Evolutionary conservation across 345 rosid species (phyloP).

Genomic region (Heritiera fomes): DNA sequence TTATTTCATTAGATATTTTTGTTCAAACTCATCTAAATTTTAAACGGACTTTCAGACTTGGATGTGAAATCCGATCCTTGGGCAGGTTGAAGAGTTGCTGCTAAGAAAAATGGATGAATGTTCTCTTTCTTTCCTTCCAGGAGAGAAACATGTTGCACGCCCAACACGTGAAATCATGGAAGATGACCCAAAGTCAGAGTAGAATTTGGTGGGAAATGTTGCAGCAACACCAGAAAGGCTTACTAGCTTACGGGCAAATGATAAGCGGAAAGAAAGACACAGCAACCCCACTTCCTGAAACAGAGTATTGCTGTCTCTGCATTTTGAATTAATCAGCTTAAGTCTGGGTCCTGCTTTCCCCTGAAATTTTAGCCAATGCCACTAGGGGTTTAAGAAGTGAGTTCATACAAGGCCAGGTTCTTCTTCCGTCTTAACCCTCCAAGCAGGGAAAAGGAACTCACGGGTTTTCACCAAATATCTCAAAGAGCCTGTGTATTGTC

Average conservation of each 20-base stretch:
- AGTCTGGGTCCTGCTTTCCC: not conserved
- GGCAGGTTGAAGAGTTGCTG: not conserved
- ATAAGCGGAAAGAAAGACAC: not conserved
- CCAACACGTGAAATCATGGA: not conserved
- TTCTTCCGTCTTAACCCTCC: not conserved
- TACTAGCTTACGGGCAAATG: not conserved
- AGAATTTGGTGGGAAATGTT: not conserved
- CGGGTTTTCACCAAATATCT: not conserved
- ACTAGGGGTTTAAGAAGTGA: not conserved
- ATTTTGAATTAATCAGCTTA: not conserved
- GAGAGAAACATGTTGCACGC: not conserved
- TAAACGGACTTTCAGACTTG: no score
- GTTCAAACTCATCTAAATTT: no score
- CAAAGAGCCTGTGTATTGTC: not conserved
- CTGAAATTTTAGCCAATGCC: not conserved
- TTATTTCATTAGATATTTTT: no score
- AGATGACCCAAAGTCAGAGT: not conserved
- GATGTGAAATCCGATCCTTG: no score
- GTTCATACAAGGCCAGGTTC: not conserved
- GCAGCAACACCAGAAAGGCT: not conserved
- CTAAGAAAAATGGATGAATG: not conserved
- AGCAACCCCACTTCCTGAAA: not conserved
- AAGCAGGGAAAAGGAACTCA: not conserved
- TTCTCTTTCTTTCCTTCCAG: not conserved
- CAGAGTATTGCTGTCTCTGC: not conserved